Conservation (phyloP, 495 filamentous ascomycete species). For the Tetracladium marchalianum region DNA sequence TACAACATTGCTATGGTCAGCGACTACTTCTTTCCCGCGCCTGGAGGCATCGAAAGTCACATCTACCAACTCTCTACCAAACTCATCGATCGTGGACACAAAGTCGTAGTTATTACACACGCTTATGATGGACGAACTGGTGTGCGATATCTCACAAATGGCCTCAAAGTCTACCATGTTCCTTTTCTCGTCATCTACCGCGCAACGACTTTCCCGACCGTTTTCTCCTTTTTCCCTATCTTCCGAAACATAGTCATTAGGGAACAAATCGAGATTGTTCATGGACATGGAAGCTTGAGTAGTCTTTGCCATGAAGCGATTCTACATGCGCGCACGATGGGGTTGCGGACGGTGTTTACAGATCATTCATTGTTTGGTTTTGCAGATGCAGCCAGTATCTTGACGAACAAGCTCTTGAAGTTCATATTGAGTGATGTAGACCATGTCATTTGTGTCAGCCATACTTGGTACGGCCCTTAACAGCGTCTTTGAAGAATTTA, state of each 20-base stretch:
- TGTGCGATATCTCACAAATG: slow-evolving; percentile 95
- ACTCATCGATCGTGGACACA: slow-evolving; percentile 92
- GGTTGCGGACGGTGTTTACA: slow-evolving; percentile 87
- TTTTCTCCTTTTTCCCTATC: slow-evolving; percentile 96
- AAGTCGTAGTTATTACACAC: slow-evolving; percentile 96
- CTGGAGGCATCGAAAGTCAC: slow-evolving; percentile 92
- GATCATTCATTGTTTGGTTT: slow-evolving; percentile 98
- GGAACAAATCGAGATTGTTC: slow-evolving; percentile 91
- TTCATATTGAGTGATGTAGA: slow-evolving; percentile 95
- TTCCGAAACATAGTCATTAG: slow-evolving; percentile 92
- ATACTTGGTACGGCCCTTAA: slow-evolving; percentile 66
- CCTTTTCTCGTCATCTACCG: slow-evolving; percentile 94
- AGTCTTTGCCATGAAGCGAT: slow-evolving; percentile 93
- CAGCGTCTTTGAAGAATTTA: neutral
- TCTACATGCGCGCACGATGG: slow-evolving; percentile 92
- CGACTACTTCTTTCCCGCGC: slow-evolving; percentile 98
- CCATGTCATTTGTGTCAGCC: slow-evolving; percentile 95
- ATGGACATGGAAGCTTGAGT: slow-evolving; percentile 87
- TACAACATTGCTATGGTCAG: slow-evolving; percentile 81
- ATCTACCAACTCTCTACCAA: slow-evolving; percentile 97
- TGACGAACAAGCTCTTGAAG: slow-evolving; percentile 94
- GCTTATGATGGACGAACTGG: slow-evolving; percentile 87
- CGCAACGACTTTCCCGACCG: slow-evolving; percentile 88
- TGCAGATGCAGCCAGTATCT: slow-evolving; percentile 88
- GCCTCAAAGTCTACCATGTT: slow-evolving; percentile 95